Evolutionary conservation across 2,329 filamentous ascomycete species (phyloP), one percentile per base, ranked within the genome.

Genomic region (Fusarium chlamydosporum): DNA sequence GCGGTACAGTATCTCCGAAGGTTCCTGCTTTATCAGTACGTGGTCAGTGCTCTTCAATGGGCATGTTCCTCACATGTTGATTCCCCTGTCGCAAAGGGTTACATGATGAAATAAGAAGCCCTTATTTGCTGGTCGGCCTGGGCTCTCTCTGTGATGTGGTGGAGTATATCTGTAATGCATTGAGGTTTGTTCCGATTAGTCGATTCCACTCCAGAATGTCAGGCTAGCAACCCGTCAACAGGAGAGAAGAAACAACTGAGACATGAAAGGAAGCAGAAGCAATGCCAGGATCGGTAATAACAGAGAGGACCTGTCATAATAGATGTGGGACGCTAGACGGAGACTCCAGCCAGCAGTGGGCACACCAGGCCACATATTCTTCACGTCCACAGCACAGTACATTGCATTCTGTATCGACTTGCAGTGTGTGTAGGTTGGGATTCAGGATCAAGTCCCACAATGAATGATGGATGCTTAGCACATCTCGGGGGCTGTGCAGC

Each of bases 401-500:
- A 33, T 33, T 34, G 18, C 18, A 20, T 34, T 23, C 45, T 34
- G 45, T 26, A 34, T 65, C 61, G 45, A 67, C 33, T 56, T 54
- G 57, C 61, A 70, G 66, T 68, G 68, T 65, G 68, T 65, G 68
- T 65, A 70, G 65, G 40, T 55, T 73, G 61, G 68, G 54, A 57
- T 54, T 67, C 54, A 61, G 61, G 58, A 71, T 63, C 61, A 69
- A 29, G 55, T 60, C 64, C 68, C 64, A 61, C 61, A 56, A 47
- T 64, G 69, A 31, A 50, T 18, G 15, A 72, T 69, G 61, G 15
- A 72, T 69, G 63, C 68, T 74, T 70, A 70, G 62, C 70, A 61
- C 65, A 74, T 70, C 67, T 69, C 35, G 63, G 72, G 67, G 74
- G 74, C 74, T 76, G 74, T 75, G 72, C 74, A 75, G 63, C 68